Conservation (phyloP, 306 rosid genomes). For the Casuarina equisetifolia region DNA sequence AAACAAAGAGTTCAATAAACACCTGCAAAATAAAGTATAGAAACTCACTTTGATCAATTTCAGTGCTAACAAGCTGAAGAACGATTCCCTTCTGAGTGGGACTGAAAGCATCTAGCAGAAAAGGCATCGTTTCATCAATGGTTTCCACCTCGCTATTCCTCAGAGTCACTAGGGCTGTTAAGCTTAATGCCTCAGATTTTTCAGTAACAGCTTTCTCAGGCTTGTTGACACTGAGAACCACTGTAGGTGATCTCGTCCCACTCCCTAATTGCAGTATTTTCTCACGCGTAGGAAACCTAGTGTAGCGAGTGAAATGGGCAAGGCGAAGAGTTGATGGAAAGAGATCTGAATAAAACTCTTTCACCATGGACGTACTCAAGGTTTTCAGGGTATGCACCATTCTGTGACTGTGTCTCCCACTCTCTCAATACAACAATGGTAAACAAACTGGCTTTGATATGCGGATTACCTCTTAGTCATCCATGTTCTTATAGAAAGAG, state of each 20-base stretch:
- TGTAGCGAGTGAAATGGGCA: background rate
- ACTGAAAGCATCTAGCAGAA: conserved; percentile 8
- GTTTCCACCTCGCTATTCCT: conserved; percentile 12
- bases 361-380: background rate
- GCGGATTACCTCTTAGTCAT: background rate
- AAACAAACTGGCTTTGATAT: background rate
- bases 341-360: background rate
- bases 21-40: background rate
- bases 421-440: background rate
- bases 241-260: conserved; percentile 12
- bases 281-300: background rate
- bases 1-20: too few species aligned
- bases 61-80: conserved; percentile 48
- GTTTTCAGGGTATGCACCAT: background rate
- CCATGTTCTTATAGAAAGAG: too few species aligned
- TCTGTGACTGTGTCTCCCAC: background rate
- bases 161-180: conserved; percentile 28
- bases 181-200: conserved; percentile 11
- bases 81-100: conserved; percentile 15
- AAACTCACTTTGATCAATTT: conserved; percentile 31
- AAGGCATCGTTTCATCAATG: conserved; percentile 3
- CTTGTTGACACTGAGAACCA: conserved; percentile 13
- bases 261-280: conserved; percentile 2
- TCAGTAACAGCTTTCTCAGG: background rate
- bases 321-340: background rate